phyloP scores from a whole-genome alignment of 176 grass and related monocot genomes.

The Hyparrhenia diplandra region DNA sequence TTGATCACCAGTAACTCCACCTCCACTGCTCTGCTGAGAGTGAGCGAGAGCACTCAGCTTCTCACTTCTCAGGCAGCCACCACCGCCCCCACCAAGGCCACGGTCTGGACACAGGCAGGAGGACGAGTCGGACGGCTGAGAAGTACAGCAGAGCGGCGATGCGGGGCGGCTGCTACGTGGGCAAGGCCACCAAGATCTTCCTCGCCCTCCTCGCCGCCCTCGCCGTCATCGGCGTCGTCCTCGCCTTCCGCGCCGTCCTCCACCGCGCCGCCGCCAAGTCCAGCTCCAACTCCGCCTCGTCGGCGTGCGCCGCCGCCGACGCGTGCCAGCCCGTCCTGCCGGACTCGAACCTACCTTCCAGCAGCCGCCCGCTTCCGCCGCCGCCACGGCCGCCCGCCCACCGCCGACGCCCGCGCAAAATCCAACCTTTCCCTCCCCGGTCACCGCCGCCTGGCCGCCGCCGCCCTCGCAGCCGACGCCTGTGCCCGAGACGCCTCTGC shows the following conservation, averaged over 20 bases:
- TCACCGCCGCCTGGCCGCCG: not conserved
- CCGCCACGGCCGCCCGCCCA: not conserved
- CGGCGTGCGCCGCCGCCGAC: constrained; percentile 19
- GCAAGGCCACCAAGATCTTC: constrained; percentile 97
- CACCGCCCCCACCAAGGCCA: not conserved
- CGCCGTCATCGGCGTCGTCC: constrained; percentile 44
- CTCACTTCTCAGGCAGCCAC: not conserved
- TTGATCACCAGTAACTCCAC: too few relatives aligned
- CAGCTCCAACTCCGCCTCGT: not conserved
- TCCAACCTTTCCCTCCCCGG: constrained; percentile 25
- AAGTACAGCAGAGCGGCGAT: not conserved
- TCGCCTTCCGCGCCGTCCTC: constrained; percentile 52
- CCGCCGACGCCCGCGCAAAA: constrained; percentile 19
- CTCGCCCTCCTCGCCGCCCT: constrained; percentile 47
- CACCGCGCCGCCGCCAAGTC: constrained; percentile 31
- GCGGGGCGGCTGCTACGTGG: constrained; percentile 71
- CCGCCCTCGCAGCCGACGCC: not conserved
- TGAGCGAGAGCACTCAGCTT: not conserved
- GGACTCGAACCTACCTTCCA: not conserved
- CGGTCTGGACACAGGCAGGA: not conserved
- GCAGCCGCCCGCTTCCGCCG: constrained; percentile 9
- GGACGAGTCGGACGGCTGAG: too few relatives aligned
- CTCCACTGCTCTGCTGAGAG: not conserved
- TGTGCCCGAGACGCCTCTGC: not conserved
- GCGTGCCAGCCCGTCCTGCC: constrained; percentile 40